phyloP scores from a whole-genome alignment of 352 stramenopile genomes.

The Globisporangium cylindrosporum region DNA sequence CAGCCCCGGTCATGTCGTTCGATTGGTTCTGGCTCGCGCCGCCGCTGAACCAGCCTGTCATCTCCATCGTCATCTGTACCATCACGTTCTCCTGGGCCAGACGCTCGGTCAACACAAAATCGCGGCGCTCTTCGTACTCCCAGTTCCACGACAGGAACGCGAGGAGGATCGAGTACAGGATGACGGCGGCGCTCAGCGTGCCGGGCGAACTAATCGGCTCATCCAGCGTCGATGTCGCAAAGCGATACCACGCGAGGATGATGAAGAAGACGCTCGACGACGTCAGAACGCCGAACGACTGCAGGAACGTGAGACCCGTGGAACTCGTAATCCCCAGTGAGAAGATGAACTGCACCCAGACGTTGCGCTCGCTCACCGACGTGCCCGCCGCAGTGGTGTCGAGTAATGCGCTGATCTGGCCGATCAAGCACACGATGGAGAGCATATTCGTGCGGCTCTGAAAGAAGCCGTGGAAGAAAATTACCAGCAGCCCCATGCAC shows the following conservation, averaged over 20 bases:
- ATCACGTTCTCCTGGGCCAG: constrained; percentile 85
- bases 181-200: constrained; percentile 65
- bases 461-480: constrained; percentile 61
- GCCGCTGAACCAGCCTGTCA: constrained; percentile 86
- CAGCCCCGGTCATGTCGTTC: constrained; percentile 35
- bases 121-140: constrained; percentile 85
- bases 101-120: constrained; percentile 78
- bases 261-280: constrained; percentile 75
- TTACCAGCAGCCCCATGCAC: constrained; percentile 67
- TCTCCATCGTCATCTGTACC: constrained; percentile 89
- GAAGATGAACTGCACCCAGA: constrained; percentile 88
- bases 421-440: constrained; percentile 62
- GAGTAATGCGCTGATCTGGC: constrained; percentile 67
- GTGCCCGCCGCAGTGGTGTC: constrained; percentile 75
- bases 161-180: constrained; percentile 79
- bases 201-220: constrained; percentile 61
- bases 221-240: constrained; percentile 21
- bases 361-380: constrained; percentile 75
- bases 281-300: constrained; percentile 53
- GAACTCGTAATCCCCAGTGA: constrained; percentile 80
- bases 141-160: constrained; percentile 84
- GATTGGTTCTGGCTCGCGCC: constrained; percentile 55
- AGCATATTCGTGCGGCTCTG: constrained; percentile 49
- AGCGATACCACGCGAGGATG: constrained; percentile 70
- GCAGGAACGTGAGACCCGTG: constrained; percentile 70